A percentile compares a stretch with the other conserved stretches of the same genome.
Conservation (phyloP, 768 basidiomycete genomes). For the Mycena floridula region DNA sequence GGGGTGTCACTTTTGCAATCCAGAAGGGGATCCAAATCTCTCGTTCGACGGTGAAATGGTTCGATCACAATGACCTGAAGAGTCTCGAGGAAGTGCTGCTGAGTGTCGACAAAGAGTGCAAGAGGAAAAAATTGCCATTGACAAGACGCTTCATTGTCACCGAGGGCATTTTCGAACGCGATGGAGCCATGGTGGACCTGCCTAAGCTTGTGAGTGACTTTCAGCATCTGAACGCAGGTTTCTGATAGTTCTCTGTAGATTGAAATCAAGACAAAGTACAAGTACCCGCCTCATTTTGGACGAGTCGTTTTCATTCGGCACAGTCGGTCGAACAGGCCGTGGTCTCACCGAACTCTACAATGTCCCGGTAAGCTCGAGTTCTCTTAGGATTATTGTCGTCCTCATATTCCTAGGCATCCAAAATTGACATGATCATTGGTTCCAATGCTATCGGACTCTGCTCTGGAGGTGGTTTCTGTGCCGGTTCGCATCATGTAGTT, state of each 20-base stretch:
- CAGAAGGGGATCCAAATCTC: conserved; percentile 95
- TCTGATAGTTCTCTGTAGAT: conserved; percentile 42
- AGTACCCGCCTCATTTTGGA: conserved; percentile 93
- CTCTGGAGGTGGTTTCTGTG: conserved; percentile 91
- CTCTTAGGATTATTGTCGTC: not conserved
- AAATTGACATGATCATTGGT: conserved; percentile 94
- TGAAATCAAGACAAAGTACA: conserved; percentile 92
- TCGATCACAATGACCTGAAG: conserved; percentile 90
- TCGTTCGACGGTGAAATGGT: conserved; percentile 90
- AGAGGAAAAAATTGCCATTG: conserved; percentile 73
- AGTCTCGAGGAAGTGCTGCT: conserved; percentile 87
- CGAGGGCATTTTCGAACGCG: conserved; percentile 94
- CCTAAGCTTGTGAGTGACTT: conserved; percentile 72
- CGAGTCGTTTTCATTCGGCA: conserved; percentile 90
- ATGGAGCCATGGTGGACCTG: conserved; percentile 87
- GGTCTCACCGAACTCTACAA: conserved; percentile 94
- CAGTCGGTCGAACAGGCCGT: conserved; percentile 88
- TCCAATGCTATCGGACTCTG: conserved; percentile 81
- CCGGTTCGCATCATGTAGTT: conserved; percentile 75
- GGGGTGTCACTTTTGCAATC: conserved; percentile 92
- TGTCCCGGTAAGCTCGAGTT: conserved; percentile 59
- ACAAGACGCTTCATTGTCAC: conserved; percentile 94
- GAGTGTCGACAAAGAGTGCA: conserved; percentile 80
- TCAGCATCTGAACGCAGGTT: not conserved
- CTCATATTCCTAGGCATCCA: conserved; percentile 51